Evolutionary conservation across 768 basidiomycete species (phyloP).

Genomic region (Mycena floridula): DNA sequence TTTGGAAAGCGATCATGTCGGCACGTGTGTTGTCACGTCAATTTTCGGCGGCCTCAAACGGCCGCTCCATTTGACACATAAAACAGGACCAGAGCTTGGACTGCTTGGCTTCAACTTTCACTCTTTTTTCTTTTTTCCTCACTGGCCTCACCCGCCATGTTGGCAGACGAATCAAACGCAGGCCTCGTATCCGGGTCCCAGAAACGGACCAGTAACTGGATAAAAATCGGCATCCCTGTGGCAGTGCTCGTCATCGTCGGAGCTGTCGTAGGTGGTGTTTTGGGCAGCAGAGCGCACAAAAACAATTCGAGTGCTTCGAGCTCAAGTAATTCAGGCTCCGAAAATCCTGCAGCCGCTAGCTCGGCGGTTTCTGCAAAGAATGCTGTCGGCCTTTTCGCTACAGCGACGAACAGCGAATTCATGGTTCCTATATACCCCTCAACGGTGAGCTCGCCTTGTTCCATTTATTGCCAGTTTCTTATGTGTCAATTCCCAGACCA

Average conservation of each 20-base stretch:
- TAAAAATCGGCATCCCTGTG: slow-evolving; percentile 70
- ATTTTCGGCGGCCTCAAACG: too few relatives aligned
- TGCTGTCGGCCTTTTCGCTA: slow-evolving; percentile 58
- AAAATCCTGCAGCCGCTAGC: slow-evolving; percentile 27
- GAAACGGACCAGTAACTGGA: slow-evolving; percentile 34
- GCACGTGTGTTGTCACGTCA: too few relatives aligned
- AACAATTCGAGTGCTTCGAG: slow-evolving; percentile 31
- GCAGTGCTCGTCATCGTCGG: slow-evolving; percentile 56
- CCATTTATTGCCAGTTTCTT: not conserved
- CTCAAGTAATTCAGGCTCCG: slow-evolving; percentile 40
- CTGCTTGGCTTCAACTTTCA: too few relatives aligned
- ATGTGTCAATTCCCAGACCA: slow-evolving; percentile 44
- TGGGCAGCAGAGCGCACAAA: slow-evolving; percentile 58
- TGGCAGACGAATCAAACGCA: not conserved
- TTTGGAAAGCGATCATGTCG: too few relatives aligned
- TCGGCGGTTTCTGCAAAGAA: not conserved
- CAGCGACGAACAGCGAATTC: slow-evolving; percentile 73
- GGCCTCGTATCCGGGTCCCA: not conserved
- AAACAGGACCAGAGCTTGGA: too few relatives aligned
- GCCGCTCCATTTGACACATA: too few relatives aligned
- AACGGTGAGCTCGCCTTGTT: slow-evolving; percentile 53
- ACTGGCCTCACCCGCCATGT: too few relatives aligned
- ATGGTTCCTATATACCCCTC: slow-evolving; percentile 84
- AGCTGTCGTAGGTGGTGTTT: slow-evolving; percentile 72
- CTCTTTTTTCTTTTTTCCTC: too few relatives aligned